Conservation (phyloP, 208 protist species). For the Leishmania braziliensis region DNA sequence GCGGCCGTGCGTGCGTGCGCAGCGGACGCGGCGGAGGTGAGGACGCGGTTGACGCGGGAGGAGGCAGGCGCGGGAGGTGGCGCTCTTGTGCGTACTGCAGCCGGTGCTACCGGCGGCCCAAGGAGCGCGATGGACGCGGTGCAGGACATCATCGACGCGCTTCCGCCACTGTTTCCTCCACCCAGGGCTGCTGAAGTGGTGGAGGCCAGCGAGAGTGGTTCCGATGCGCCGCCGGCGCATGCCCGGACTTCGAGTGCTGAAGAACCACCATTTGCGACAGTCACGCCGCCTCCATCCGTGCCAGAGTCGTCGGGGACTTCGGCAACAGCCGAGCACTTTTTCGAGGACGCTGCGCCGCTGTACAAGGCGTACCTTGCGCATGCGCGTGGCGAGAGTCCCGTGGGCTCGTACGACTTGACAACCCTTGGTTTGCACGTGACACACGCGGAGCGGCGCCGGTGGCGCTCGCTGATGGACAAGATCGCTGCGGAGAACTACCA, state of each 20-base stretch:
- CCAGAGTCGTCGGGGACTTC: not conserved
- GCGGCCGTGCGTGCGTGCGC: conserved; percentile 43
- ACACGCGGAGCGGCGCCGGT: conserved; percentile 65
- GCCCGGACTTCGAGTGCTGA: not conserved
- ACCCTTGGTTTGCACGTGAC: conserved; percentile 42
- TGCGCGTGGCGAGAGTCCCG: conserved; percentile 48
- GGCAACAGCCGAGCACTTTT: not conserved
- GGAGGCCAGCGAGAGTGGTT: not conserved
- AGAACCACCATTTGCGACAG: not conserved
- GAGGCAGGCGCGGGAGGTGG: conserved; percentile 1
- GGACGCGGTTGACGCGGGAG: conserved; percentile 7
- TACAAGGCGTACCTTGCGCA: conserved; percentile 72
- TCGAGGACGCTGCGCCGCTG: conserved; percentile 59
- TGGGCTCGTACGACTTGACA: conserved; percentile 65
- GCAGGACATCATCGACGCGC: conserved; percentile 36
- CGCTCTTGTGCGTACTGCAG: conserved; percentile 6
- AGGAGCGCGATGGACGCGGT: conserved; percentile 21
- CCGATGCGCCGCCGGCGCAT: not conserved
- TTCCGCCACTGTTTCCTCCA: conserved; percentile 33
- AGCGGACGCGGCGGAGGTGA: conserved; percentile 39
- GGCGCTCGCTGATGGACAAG: conserved; percentile 80
- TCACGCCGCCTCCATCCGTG: not conserved
- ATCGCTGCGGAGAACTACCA: conserved; percentile 78
- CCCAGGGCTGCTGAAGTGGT: not conserved
- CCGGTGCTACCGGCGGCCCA: conserved; percentile 5